Conservation (phyloP, 2,329 filamentous ascomycete species). For the Fusarium sp. region DNA sequence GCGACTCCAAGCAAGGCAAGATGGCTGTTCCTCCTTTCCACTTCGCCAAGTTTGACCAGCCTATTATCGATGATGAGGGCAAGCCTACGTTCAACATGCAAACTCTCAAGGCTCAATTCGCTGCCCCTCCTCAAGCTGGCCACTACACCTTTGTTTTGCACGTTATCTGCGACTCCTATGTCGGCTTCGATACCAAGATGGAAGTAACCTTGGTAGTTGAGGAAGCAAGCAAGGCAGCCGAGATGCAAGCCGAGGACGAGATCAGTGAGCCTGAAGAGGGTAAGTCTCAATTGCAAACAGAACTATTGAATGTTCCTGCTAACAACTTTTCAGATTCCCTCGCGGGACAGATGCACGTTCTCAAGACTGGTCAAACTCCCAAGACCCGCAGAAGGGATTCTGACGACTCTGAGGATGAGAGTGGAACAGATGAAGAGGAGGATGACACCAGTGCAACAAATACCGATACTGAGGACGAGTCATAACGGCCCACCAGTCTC, state of each 20-base stretch:
- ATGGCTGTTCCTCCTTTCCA: constrained; percentile 96
- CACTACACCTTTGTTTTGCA: constrained; percentile 96
- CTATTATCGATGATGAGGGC: constrained; percentile 79
- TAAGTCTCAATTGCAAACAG: constrained; percentile 54
- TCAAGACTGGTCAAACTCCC: constrained; percentile 74
- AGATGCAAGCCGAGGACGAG: constrained; percentile 86
- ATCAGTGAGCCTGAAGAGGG: constrained; percentile 98
- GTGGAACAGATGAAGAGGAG: constrained; percentile 76
- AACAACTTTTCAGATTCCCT: constrained; percentile 72
- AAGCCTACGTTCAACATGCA: constrained; percentile 94
- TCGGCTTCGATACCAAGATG: constrained; percentile 92
- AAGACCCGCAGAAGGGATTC: constrained; percentile 65
- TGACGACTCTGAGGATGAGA: constrained; percentile 79
- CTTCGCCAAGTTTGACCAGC: constrained; percentile 92
- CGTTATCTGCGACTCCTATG: constrained; percentile 91
- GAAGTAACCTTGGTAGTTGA: constrained; percentile 90
- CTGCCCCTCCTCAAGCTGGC: constrained; percentile 88
- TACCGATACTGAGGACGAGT: constrained; percentile 71
- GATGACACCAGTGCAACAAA: constrained; percentile 74
- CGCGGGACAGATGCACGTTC: constrained; percentile 87
- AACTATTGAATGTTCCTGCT: constrained; percentile 19
- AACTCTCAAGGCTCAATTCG: constrained; percentile 96
- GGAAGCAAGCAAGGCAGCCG: constrained; percentile 83
- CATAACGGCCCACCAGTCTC: constrained; percentile 45
- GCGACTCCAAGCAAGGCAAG: constrained; percentile 92